Percentiles rank a stretch among this genome's conserved stretches.
Evolutionary conservation across 164 flowering plant species (phyloP).

Genomic region (Magnolia officinalis): DNA sequence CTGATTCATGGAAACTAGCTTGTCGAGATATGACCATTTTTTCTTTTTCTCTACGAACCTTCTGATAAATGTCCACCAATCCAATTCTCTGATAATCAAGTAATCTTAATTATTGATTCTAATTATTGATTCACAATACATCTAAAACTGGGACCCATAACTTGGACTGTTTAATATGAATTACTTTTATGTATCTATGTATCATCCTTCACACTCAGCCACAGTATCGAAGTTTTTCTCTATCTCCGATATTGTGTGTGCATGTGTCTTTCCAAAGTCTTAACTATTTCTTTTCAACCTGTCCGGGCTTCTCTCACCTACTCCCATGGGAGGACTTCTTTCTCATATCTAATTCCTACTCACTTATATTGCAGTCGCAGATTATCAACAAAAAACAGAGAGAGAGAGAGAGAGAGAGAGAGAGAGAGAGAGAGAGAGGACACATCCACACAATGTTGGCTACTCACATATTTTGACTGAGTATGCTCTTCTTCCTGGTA

Average conservation of each 20-base stretch:
- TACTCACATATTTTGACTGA: constrained; percentile 4
- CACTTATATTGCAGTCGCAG: background rate
- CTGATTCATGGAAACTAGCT: no score
- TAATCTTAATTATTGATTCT: no score
- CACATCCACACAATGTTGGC: background rate
- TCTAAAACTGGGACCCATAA: background rate
- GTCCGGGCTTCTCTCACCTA: background rate
- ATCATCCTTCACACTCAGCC: no score
- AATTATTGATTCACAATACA: no score
- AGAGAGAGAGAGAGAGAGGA: background rate
- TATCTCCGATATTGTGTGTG: no score
- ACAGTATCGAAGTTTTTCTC: no score
- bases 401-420: background rate
- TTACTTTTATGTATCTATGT: background rate
- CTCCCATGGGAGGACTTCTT: background rate
- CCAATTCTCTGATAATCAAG: no score
- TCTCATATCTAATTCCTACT: background rate
- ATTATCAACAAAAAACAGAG: background rate
- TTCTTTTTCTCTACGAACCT: no score
- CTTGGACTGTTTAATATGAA: background rate
- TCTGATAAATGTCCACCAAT: no score
- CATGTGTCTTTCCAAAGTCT: no score
- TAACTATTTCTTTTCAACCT: background rate
- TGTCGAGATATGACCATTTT: no score
- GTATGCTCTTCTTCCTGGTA: constrained; percentile 2